Evolutionary conservation across 768 basidiomycete genomes (phyloP), one percentile per base, ranked within the genome.

Genomic region (Phaeolepiota aurea): DNA sequence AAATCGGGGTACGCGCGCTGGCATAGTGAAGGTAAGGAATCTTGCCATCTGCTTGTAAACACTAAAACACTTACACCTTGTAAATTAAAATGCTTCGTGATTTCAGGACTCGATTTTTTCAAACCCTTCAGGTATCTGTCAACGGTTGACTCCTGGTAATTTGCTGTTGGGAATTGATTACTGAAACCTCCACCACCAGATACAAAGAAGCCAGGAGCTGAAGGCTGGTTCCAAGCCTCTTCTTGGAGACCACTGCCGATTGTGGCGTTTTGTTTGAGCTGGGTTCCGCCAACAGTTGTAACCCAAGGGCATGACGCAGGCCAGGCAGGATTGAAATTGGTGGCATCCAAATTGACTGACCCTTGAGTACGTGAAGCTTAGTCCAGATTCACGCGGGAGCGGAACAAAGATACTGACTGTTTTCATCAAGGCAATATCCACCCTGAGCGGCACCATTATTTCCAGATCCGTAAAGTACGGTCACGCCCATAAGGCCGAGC

Each of bases 401-500:
- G 35, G 23, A 18, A 42, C 11, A 13, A 32, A 15, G 30, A 20
- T 30, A 33, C 47, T 13, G 34, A 66, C 67, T 61, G 28, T 69
- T 51, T 33, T 65, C 48, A 28, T 68, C 65, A 15, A 72, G 45
- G 49, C 71, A 74, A 30, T 48, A 36, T 2, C 47, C 51, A 30
- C 51, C 54, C 4, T 20, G 40, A 21, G 57, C 61, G 15, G 79
- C 79, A 15, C 80, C 81, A 3, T 57, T 51, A 37, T 82, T 78
- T 5, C 81, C 79, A n/a, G 75, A 74, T 9, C 68, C 62, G 55
- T 74, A 78, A 15, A 75, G 36, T 12, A 82, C 39, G 2, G 77
- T 76, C 20, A 76, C 62, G 3, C 80, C 81, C 34, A 79, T 74
- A 7, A 71, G 63, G 10, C 78, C 78, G 15, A 82, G 69, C 44